Conservation (phyloP, 1,284 basidiomycete species). For the Hymenochaete sp. region DNA sequence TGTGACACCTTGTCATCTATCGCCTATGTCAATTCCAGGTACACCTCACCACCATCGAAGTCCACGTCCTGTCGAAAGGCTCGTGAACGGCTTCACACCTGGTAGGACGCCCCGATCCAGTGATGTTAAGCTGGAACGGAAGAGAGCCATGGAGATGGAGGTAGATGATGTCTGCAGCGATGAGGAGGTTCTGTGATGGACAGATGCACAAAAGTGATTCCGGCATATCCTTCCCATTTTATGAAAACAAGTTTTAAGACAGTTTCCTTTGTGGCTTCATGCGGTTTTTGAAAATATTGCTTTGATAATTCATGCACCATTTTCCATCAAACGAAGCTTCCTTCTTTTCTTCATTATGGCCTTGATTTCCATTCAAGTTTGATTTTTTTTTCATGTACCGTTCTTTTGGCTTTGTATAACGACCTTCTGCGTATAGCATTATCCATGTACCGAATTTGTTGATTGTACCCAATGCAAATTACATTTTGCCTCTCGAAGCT, state of each 20-base stretch:
- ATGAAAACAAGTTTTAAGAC: neutral
- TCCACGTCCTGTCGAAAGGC: neutral
- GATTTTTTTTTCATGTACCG: too few relatives aligned
- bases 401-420: too few relatives aligned
- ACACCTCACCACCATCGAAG: conserved; percentile 4
- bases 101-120: neutral
- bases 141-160: conserved; percentile 12
- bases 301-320: neutral
- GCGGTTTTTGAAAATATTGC: neutral
- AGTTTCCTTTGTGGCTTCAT: neutral
- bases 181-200: conserved; percentile 1
- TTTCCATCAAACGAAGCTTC: neutral
- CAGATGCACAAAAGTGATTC: neutral
- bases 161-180: conserved; percentile 15
- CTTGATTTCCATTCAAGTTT: neutral
- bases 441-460: too few relatives aligned
- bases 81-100: conserved; percentile 1
- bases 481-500: too few relatives aligned
- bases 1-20: conserved; percentile 3
- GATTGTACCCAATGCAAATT: too few relatives aligned
- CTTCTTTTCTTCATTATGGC: neutral
- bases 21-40: neutral
- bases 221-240: neutral
- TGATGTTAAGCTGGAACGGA: conserved; percentile 2
- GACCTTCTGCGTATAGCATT: too few relatives aligned